Evolutionary conservation across 495 filamentous ascomycete genomes (phyloP).

Genomic region (Corynascus novoguineensis): DNA sequence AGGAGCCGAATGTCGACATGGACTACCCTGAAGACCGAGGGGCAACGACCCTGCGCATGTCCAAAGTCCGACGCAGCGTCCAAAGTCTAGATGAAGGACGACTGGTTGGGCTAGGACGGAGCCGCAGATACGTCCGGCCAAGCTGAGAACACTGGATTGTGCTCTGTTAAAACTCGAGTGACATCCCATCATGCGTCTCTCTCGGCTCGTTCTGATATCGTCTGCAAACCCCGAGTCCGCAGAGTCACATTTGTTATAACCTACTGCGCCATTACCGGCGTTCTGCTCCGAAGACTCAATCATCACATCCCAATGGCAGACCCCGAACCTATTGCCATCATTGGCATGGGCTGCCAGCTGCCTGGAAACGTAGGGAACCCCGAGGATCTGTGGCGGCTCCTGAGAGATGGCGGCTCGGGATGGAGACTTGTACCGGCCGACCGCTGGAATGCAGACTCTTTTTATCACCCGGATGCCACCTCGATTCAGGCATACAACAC

Average conservation of each 20-base stretch:
- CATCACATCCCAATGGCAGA: not conserved
- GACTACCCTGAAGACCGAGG: not conserved
- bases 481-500: not conserved
- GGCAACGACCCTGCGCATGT: not conserved
- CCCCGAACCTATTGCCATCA: slow-evolving; percentile 12
- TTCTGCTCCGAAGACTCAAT: not conserved
- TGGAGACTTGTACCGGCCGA: not conserved
- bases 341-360: slow-evolving; percentile 2
- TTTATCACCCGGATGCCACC: not conserved
- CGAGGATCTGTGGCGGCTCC: not conserved
- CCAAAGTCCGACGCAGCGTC: not conserved
- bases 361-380: not conserved
- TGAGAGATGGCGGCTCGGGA: not conserved
- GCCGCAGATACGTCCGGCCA: not conserved
- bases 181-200: not conserved
- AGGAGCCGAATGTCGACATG: not conserved
- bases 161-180: not conserved
- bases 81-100: not conserved
- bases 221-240: not conserved
- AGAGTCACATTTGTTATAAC: not conserved
- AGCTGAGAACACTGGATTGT: not conserved
- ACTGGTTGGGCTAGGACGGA: not conserved
- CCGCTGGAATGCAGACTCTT: not conserved
- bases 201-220: not conserved
- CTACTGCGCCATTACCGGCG: not conserved